phyloP scores from a whole-genome alignment of 305 asterid genomes.

The Solanum chacoense region DNA sequence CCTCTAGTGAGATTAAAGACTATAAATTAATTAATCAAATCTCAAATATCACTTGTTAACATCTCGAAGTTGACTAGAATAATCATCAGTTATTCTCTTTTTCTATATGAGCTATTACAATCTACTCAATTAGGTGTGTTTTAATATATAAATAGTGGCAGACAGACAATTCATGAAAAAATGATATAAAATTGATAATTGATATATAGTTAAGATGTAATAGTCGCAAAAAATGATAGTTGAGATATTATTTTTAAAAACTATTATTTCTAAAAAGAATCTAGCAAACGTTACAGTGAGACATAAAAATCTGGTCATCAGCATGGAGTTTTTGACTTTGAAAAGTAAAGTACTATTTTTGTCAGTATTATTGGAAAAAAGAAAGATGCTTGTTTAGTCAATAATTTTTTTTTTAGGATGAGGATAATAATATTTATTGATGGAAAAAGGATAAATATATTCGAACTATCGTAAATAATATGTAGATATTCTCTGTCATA shows the following conservation, averaged over 20 bases:
- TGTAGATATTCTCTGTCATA: too few species aligned
- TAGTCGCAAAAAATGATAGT: not conserved
- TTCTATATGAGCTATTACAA: not conserved
- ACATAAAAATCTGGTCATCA: not conserved
- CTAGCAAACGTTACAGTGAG: not conserved
- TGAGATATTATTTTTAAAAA: not conserved
- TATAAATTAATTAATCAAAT: too few species aligned
- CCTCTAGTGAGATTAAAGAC: not conserved
- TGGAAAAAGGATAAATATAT: too few species aligned
- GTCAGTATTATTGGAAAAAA: not conserved
- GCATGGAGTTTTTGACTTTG: not conserved
- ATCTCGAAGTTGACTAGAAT: not conserved
- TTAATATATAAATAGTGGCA: not conserved
- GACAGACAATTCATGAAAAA: accelerated
- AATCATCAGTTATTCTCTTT: not conserved
- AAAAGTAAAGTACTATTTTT: not conserved
- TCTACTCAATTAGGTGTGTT: not conserved
- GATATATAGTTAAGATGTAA: not conserved
- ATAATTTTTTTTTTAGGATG: not conserved
- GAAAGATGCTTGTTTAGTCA: not conserved
- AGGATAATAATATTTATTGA: not conserved
- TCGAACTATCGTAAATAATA: too few species aligned
- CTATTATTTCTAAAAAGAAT: not conserved
- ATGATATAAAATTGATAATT: not conserved
- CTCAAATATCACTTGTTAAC: not conserved